A percentile compares a stretch with the other conserved stretches of the same genome.
These are phyloP conservation scores for Coriaria nepalensis DNA, from an alignment of 306 rosid species.

Conservation along the genomic window DNA sequence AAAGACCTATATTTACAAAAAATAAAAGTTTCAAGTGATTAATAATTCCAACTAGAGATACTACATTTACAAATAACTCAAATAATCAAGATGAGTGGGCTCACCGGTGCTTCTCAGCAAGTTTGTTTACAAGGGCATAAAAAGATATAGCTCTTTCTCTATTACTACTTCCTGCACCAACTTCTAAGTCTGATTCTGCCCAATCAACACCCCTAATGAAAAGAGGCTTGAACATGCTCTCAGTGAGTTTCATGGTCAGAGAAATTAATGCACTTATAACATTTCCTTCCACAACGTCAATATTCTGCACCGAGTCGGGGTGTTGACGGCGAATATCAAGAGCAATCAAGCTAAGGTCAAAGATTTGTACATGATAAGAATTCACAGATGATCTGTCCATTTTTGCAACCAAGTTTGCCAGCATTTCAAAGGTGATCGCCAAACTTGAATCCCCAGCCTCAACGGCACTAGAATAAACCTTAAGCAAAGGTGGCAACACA, in stretches of 20 bases:
- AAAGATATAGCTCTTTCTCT: conserved; percentile 74
- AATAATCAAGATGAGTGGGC: conserved; percentile 15
- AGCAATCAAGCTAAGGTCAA: conserved; percentile 64
- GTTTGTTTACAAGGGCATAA: conserved; percentile 67
- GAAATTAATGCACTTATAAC: conserved; percentile 42
- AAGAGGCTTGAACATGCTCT: conserved; percentile 82
- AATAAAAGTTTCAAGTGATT: conserved; percentile 1
- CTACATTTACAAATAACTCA: background rate
- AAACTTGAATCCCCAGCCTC: conserved; percentile 73
- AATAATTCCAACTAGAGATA: conserved; percentile 1
- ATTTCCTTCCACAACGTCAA: conserved; percentile 51
- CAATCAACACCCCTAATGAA: conserved; percentile 76
- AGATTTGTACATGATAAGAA: conserved; percentile 55
- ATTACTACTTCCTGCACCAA: conserved; percentile 26
- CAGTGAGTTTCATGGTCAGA: conserved; percentile 77
- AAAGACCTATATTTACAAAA: conserved; percentile 46
- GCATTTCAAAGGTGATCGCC: conserved; percentile 55
- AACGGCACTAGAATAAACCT: conserved; percentile 39
- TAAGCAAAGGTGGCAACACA: conserved; percentile 53
- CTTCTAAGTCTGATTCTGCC: conserved; percentile 62
- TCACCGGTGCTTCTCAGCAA: conserved; percentile 74
- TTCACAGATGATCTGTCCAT: conserved; percentile 65
- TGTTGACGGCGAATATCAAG: conserved; percentile 69
- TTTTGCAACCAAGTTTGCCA: conserved; percentile 36
- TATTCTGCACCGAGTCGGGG: conserved; percentile 42